Conservation (phyloP, 257 asterid genomes). For the Mentha longifolia region DNA sequence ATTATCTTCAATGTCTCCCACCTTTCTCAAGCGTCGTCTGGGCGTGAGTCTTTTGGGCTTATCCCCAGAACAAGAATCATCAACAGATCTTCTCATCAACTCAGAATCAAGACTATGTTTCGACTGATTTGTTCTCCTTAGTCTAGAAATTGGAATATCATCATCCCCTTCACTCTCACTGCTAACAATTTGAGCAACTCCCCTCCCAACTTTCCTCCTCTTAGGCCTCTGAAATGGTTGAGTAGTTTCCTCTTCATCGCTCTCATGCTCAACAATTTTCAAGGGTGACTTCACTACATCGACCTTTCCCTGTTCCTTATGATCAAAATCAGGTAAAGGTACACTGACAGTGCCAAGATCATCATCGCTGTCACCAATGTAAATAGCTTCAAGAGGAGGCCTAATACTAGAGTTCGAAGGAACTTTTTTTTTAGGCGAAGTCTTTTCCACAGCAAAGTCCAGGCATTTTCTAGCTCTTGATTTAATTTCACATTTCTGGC, state of each 20-base stretch:
- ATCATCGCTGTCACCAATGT: slow-evolving; percentile 52
- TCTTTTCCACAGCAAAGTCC: slow-evolving; percentile 38
- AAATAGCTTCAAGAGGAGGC: slow-evolving; percentile 39
- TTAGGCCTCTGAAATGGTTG: slow-evolving; percentile 27
- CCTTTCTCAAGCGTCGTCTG: slow-evolving; percentile 44
- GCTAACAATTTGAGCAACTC: slow-evolving; percentile 41
- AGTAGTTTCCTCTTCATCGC: slow-evolving; percentile 37
- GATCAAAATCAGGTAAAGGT: slow-evolving; percentile 12
- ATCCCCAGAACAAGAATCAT: slow-evolving; percentile 13
- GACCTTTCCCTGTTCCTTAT: slow-evolving; percentile 16
- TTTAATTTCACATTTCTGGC: slow-evolving; percentile 17
- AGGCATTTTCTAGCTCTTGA: slow-evolving; percentile 43
- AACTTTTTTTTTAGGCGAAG: slow-evolving; percentile 39
- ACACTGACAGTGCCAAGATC: slow-evolving; percentile 31
- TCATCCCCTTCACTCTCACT: slow-evolving; percentile 63
- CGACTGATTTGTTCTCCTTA: slow-evolving; percentile 19
- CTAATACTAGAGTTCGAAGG: slow-evolving; percentile 49
- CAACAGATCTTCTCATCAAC: not conserved
- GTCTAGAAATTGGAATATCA: slow-evolving; percentile 44
- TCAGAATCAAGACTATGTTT: slow-evolving; percentile 10
- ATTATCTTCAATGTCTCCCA: slow-evolving; percentile 33
- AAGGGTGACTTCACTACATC: slow-evolving; percentile 29
- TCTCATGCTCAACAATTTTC: slow-evolving; percentile 26
- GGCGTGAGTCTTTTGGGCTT: slow-evolving; percentile 29
- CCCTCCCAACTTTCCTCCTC: slow-evolving; percentile 42